These are phyloP conservation scores for Cydonia oblonga DNA, from an alignment of 331 rosid genomes.

Conservation along the genomic window DNA sequence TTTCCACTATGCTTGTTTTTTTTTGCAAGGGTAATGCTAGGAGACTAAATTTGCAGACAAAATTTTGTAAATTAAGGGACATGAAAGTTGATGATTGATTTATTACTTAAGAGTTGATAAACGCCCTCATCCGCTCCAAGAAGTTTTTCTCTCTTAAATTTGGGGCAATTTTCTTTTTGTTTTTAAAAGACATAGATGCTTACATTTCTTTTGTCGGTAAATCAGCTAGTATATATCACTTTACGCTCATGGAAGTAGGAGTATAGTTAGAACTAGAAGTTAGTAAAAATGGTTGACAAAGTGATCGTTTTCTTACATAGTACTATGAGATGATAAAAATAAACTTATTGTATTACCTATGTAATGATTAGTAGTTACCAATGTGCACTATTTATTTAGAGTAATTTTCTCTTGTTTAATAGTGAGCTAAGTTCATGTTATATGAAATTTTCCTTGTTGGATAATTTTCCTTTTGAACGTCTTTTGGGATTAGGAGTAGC, in stretches of 20 bases:
- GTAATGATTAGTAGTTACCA: neutral
- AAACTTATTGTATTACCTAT: neutral
- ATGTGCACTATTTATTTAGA: neutral
- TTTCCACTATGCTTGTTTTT: no score
- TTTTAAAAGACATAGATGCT: neutral
- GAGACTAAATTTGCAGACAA: no score
- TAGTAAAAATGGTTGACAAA: neutral
- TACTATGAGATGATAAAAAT: neutral
- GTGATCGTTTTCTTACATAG: neutral
- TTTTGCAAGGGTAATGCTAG: no score
- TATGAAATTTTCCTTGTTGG: neutral
- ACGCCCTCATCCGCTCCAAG: no score
- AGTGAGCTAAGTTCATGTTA: neutral
- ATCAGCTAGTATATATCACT: no score
- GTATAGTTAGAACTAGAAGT: neutral
- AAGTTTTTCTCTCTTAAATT: no score
- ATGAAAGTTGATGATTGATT: no score
- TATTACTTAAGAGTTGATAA: no score
- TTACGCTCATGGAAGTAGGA: neutral
- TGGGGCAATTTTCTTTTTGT: neutral
- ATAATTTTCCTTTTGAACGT: neutral
- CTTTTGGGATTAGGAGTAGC: neutral
- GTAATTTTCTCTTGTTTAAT: no score
- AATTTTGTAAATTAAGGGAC: no score
- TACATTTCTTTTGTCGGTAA: neutral